Conservation (phyloP, 108 stramenopile genomes). For the Skeletonema costatum region DNA sequence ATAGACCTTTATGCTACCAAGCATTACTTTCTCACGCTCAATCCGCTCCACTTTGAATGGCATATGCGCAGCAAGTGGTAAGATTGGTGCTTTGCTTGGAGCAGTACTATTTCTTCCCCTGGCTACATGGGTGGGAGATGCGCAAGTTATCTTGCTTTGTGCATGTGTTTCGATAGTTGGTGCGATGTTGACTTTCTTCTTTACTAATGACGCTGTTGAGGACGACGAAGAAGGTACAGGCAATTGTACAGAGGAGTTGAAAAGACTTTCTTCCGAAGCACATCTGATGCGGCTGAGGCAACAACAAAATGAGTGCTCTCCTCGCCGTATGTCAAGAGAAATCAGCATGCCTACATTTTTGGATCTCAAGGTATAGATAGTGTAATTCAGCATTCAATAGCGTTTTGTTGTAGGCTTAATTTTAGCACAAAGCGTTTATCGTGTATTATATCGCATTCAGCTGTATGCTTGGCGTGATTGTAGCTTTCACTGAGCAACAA, state of each 20-base stretch:
- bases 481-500: too few species aligned
- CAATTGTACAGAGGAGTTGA: background rate
- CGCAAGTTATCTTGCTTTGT: slow-evolving; percentile 55
- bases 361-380: background rate
- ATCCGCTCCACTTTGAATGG: slow-evolving; percentile 88
- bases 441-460: too few species aligned
- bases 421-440: too few species aligned
- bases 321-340: background rate
- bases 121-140: slow-evolving; percentile 45
- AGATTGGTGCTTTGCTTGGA: slow-evolving; percentile 75
- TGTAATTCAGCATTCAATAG: too few species aligned
- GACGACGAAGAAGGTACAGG: background rate
- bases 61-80: slow-evolving; percentile 80
- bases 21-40: slow-evolving; percentile 66
- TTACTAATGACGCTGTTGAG: background rate
- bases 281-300: background rate
- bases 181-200: slow-evolving; percentile 40
- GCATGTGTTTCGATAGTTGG: slow-evolving; percentile 46
- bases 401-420: too few species aligned
- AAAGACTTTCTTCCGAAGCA: background rate
- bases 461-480: too few species aligned
- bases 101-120: slow-evolving; percentile 50
- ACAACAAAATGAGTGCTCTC: background rate
- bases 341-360: slow-evolving; percentile 37
- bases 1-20: slow-evolving; percentile 73